Conservation (phyloP, 345 rosid species). For the Corymbia maculata region DNA sequence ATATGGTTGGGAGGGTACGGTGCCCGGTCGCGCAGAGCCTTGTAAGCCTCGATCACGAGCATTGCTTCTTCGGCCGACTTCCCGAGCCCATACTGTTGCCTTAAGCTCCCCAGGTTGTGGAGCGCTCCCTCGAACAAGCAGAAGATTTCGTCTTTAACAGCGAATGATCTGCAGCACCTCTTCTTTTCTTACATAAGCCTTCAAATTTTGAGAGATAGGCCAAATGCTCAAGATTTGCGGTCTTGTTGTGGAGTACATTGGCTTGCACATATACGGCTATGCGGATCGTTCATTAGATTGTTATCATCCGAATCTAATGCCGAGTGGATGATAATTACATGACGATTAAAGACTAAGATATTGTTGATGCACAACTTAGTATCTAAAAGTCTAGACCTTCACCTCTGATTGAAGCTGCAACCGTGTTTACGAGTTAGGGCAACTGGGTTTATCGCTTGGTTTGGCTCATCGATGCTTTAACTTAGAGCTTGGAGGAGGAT, state of each 20-base stretch:
- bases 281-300: neutral
- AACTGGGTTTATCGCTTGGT: fast-evolving
- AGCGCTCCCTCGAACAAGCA: constrained; percentile 78
- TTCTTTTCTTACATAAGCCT: neutral
- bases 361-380: neutral
- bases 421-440: neutral
- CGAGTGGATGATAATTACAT: neutral
- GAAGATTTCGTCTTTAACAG: constrained; percentile 85
- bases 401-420: neutral
- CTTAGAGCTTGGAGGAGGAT: too few species aligned
- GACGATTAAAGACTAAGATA: neutral
- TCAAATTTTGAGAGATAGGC: neutral
- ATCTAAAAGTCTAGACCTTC: neutral
- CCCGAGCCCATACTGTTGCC: constrained; percentile 82
- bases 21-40: constrained; percentile 92
- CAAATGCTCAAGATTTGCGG: neutral
- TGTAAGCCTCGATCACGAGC: constrained; percentile 87
- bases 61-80: constrained; percentile 72
- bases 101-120: constrained; percentile 81
- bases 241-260: neutral
- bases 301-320: neutral
- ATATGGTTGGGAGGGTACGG: constrained; percentile 87
- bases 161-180: constrained; percentile 52
- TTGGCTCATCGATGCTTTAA: neutral
- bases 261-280: neutral